Base-by-base conservation (phyloP, 1,284 basidiomycete genomes). In the Irpex sp. region DNA sequence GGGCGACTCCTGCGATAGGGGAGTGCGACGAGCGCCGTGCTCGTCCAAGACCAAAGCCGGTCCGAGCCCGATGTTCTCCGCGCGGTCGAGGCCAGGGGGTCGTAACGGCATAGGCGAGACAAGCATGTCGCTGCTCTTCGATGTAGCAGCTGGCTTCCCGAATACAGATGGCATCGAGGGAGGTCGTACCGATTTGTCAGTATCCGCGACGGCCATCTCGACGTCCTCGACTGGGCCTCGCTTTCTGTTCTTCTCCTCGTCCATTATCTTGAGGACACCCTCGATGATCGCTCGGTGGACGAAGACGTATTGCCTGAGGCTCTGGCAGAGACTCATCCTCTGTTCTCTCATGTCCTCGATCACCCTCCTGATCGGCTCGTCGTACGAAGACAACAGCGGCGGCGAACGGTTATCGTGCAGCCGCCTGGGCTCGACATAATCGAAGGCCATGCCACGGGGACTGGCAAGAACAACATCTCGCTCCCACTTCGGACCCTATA, bases 311-410 rank as follows among this genome's bases (percentile, higher is more conserved):
- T 96, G 94, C 64, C 94, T 80, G 71, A 96, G 76, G 72, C 89
- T 94, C 79, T 95, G 94, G 70, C 93, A 94, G 63, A 96, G 76
- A 70, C 92, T 94, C 94, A 96, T 96, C 58, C 94, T 80, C 77
- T 96, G 94, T 72, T 94, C 88, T 57, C 94, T 84, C 91, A 96
- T 94, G 71, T 94, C 92, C 74, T 93, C 91, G 34, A 96, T 78
- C 2, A 96, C 84, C 62, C 87, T 82, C 71, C 83, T 84, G 48
- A 96, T 84, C 3, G 94, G 94, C 63, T 93, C 88, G 40, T 84
- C 79, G 68, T 89, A 86, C 31, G 80, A 77, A 52, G 84, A 85
- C 59, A 95, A 73, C 37, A 83, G 75, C 11, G 83, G 81, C 1
- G 88, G 88, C n/a, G 84, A 82, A 63, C 72, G 60, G 19, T 80